Evolutionary conservation across 495 filamentous ascomycete genomes (phyloP), one percentile per base, ranked within the genome.

Genomic region (Evernia prunastri): DNA sequence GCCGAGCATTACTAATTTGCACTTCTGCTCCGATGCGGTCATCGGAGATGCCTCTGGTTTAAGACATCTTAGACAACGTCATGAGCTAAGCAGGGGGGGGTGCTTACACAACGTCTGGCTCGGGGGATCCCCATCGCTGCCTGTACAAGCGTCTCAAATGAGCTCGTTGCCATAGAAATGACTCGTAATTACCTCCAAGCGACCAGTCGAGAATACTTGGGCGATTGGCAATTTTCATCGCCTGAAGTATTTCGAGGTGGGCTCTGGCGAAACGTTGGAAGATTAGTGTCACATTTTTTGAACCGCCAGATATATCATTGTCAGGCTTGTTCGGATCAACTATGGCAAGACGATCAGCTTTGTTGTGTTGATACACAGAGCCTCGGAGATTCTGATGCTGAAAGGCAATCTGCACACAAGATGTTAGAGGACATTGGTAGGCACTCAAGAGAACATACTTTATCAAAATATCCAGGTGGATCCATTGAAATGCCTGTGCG

Each of bases 221-320:
- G 8, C 73, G 65, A n/a, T 72, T 66, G 25, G 68, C 54, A 12
- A 67, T 63, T 40, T 67, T 69, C 84, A 96, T 87, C 4, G 82
- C 83, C 4, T 74, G 59, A 37, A 80, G 73, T 18, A 96, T 78
- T 3, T 66, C 71, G 3, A 74, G 58, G 66, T 86, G 82, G 0
- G 92, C 89, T 1, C 84, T 65, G 0, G 79, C 71, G 73, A 97
- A 97, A 12, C 76, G 70, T 9, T 75, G 63, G 51, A 89, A 75
- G 42, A 98, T 88, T 20, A 78, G 70, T 0, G 68, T 37, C 25
- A 87, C 86, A 56, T 88, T 86, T 42, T 73, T 80, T 4, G 90
- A 91, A 2, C 91, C 91, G 17, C 90, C 89, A 3, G 93, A 84
- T 18, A 98, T 91, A 67, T 97, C 91, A 69, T 97, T 97, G 20